Percentiles rank a stretch among this genome's conserved stretches.
phyloP scores from a whole-genome alignment of 345 rosid genomes.

The Corymbia maculata region DNA sequence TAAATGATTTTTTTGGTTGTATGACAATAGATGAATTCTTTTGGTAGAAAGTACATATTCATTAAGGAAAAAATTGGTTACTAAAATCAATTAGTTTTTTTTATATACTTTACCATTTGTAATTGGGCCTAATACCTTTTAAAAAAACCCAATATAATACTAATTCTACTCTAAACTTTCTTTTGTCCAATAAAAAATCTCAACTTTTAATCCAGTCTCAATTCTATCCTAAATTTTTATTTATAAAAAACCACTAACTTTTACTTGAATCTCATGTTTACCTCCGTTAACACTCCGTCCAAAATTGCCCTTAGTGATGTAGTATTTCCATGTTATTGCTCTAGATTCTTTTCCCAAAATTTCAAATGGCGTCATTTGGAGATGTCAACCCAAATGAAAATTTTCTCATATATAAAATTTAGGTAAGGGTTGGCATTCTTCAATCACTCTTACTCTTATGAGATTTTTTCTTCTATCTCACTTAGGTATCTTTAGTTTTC shows the following conservation, averaged over 20 bases:
- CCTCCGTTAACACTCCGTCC: too few relatives aligned
- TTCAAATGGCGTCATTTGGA: not conserved
- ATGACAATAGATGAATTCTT: not conserved
- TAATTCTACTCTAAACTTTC: too few relatives aligned
- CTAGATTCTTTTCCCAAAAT: not conserved
- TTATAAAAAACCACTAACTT: too few relatives aligned
- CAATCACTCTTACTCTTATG: not conserved
- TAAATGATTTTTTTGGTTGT: not conserved
- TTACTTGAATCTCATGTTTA: not conserved
- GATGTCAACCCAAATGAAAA: not conserved
- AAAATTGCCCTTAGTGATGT: too few relatives aligned
- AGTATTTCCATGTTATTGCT: not conserved
- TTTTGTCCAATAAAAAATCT: too few relatives aligned
- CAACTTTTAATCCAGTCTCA: too few relatives aligned
- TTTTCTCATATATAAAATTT: not conserved
- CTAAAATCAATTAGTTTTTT: not conserved
- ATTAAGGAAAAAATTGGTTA: not conserved
- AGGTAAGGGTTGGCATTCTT: not conserved
- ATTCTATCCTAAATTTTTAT: not conserved
- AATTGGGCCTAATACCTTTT: too few relatives aligned
- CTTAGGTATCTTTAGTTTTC: too few relatives aligned
- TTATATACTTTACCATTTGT: too few relatives aligned
- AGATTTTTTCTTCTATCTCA: too few relatives aligned
- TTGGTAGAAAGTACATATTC: not conserved
- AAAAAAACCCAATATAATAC: not conserved